Conservation (phyloP, 495 filamentous ascomycete genomes). For the Lepidopterella palustris region DNA sequence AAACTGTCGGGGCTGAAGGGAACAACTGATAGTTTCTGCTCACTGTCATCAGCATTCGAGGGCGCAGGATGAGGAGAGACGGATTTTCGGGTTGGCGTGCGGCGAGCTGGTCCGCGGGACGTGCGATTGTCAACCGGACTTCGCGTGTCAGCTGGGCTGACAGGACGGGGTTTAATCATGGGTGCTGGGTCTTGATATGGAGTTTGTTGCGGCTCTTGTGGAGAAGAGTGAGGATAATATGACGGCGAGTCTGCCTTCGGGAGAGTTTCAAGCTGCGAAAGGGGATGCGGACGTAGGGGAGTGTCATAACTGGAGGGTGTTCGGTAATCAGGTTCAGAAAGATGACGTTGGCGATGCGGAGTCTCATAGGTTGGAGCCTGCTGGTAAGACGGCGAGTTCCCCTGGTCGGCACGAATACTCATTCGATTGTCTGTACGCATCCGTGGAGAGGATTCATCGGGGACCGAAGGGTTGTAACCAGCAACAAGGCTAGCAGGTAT, state of each 20-base stretch:
- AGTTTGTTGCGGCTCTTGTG: conserved; percentile 23
- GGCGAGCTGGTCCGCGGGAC: conserved; percentile 36
- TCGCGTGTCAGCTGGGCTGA: conserved; percentile 46
- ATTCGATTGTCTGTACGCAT: conserved; percentile 12
- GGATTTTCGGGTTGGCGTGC: conserved; percentile 64
- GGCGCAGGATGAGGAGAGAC: conserved; percentile 64
- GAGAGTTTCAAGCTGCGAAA: conserved; percentile 25
- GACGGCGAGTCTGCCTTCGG: conserved; percentile 3
- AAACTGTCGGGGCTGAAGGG: conserved; percentile 92
- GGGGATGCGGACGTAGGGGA: conserved; percentile 25
- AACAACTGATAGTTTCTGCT: conserved; percentile 52
- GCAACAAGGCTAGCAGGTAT: conserved; percentile 24
- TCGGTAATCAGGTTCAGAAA: conserved; percentile 20
- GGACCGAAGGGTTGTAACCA: conserved; percentile 11
- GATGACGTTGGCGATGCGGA: conserved; percentile 14
- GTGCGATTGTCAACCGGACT: conserved; percentile 10
- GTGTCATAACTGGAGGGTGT: conserved; percentile 25
- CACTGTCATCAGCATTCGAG: conserved; percentile 34
- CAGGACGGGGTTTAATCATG: conserved; percentile 41
- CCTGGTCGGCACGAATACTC: conserved; percentile 3
- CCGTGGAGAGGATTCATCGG: background rate
- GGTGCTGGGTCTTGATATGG: conserved; percentile 28
- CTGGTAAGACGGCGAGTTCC: conserved; percentile 10
- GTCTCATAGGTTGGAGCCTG: conserved; percentile 20
- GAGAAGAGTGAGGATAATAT: conserved; percentile 22